Conservation (phyloP, 495 filamentous ascomycete species). For the Lentithecium fluviatile region DNA sequence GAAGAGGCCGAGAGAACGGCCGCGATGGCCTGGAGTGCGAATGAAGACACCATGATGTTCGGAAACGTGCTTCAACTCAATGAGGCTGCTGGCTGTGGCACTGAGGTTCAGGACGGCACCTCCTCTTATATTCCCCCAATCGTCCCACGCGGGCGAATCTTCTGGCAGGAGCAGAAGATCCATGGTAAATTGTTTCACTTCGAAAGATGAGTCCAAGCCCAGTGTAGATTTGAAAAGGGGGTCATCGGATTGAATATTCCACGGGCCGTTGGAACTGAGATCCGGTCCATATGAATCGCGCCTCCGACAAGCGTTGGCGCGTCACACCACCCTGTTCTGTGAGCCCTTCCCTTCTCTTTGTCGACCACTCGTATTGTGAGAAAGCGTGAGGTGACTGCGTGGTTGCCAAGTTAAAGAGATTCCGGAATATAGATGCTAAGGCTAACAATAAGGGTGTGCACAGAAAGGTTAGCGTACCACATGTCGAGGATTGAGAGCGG, state of each 20-base stretch:
- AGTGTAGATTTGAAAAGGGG: slow-evolving; percentile 14
- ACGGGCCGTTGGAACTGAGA: slow-evolving; percentile 8
- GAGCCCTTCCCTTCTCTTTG: background rate
- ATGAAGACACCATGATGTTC: slow-evolving; percentile 12
- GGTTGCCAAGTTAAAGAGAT: slow-evolving; percentile 11
- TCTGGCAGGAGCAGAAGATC: background rate
- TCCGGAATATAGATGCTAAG: slow-evolving; percentile 16
- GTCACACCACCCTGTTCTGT: slow-evolving; percentile 5
- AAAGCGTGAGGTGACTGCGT: background rate
- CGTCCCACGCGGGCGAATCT: background rate
- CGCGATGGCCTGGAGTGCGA: slow-evolving; percentile 16
- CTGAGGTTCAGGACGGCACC: slow-evolving; percentile 5
- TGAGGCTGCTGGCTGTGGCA: background rate
- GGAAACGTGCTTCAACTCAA: background rate
- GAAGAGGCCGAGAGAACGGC: slow-evolving; percentile 16
- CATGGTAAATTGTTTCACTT: slow-evolving; percentile 14
- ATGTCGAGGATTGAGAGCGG: background rate
- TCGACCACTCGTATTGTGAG: slow-evolving; percentile 4
- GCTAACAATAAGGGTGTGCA: background rate
- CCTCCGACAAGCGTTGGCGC: background rate
- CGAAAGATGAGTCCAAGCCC: slow-evolving; percentile 2
- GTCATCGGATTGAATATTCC: slow-evolving; percentile 17
- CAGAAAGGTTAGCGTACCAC: slow-evolving; percentile 11
- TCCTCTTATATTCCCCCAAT: slow-evolving; percentile 5
- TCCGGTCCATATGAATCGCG: slow-evolving; percentile 7